Base-by-base conservation (phyloP, 2,329 filamentous ascomycete species). In the Talaromyces atroroseus region DNA sequence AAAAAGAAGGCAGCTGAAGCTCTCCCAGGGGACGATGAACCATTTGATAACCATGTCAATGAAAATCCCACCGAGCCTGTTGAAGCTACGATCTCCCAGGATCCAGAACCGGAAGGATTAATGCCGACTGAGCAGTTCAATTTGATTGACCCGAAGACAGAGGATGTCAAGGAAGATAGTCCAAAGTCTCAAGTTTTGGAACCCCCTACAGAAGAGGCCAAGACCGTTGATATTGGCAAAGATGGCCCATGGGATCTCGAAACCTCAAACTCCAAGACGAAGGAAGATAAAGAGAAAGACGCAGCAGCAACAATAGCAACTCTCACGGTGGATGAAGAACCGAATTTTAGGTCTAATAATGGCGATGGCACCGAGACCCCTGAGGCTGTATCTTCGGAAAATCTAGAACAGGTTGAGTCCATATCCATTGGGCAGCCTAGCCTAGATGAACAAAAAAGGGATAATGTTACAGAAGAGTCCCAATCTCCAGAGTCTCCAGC, bases 221-320 rank as follows among this genome's bases (percentile, higher is more conserved):
- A 52, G 16, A 6, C 21, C 2, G 20, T 44, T 23, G 20, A 21
- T 44, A 10, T 44, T 23, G 40, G 3, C 5, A 20, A 44, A 7
- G 40, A 34, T 16, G 40, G 36, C 24, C n/a, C 42, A 10, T 24
- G 10, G 23, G 16, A 24, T 16, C 40, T 36, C 5, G 50, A 52
- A 32, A 52, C 18, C 21, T 24, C 61, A 3, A 64, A 61, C 49
- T 62, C 60, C 12, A 65, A 66, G 42, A 66, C 66, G 32, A 59
- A 62, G 12, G 69, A 68, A 64, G 74, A 64, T 12, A 74, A 76
- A 64, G 75, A 76, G 58, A 67, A 66, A 54, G 69, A 70, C 2
- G 12, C 23, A 20, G 20, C 40, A 23, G 18, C 3, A 23, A 10
- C 18, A 18, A n/a, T 3, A 8, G 20, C 20, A 11, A 20, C 20